These are phyloP conservation scores for Paramyrothecium sp. DNA, from an alignment of 2,329 filamentous ascomycete genomes.

Conservation along the genomic window DNA sequence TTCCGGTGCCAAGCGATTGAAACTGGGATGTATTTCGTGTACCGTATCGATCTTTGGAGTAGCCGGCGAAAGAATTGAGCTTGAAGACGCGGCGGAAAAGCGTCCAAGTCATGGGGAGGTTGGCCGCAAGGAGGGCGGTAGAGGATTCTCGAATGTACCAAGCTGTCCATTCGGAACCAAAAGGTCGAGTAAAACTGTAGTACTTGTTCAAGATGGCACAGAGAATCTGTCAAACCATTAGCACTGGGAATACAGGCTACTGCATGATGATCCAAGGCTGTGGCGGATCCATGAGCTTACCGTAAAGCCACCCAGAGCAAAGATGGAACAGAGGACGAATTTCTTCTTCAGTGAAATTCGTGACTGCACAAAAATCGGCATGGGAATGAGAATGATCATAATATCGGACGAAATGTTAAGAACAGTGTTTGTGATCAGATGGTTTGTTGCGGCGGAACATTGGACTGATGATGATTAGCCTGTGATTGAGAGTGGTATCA, in stretches of 20 bases:
- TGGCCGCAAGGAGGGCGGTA: constrained; percentile 40
- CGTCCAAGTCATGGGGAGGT: constrained; percentile 40
- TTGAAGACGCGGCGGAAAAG: constrained; percentile 33
- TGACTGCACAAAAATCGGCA: constrained; percentile 51
- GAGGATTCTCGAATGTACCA: constrained; percentile 44
- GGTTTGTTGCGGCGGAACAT: constrained; percentile 55
- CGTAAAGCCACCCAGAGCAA: constrained; percentile 45
- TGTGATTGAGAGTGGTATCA: background rate
- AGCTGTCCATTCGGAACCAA: constrained; percentile 34
- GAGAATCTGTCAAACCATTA: constrained; percentile 37
- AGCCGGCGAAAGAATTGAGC: constrained; percentile 30
- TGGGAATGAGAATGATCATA: constrained; percentile 56
- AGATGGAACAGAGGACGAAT: constrained; percentile 45
- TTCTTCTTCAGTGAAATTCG: constrained; percentile 51
- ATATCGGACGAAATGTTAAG: constrained; percentile 62
- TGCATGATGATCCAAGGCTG: too few species aligned
- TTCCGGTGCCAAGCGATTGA: constrained; percentile 10
- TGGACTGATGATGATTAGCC: constrained; percentile 36
- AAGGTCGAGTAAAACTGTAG: constrained; percentile 38
- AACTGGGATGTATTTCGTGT: constrained; percentile 20
- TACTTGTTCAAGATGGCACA: constrained; percentile 46
- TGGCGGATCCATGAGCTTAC: too few species aligned
- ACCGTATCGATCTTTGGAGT: constrained; percentile 21
- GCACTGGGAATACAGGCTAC: too few species aligned
- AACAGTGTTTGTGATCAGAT: constrained; percentile 56